phyloP scores from a whole-genome alignment of 1,284 basidiomycete genomes.

The Rhodofomes roseus region DNA sequence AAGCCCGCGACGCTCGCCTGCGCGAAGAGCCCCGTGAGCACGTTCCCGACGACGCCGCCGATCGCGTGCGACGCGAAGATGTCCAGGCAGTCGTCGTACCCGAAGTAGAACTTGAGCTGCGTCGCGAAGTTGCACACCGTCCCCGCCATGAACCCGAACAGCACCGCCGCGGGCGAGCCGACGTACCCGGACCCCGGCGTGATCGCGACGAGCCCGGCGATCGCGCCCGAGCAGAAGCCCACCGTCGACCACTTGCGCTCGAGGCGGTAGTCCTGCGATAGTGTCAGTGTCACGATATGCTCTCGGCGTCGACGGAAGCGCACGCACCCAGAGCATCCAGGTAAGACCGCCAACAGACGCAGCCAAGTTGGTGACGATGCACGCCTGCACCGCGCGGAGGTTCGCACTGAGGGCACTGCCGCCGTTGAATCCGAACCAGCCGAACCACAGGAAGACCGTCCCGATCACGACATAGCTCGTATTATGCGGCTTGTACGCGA shows the following conservation, averaged over 20 bases:
- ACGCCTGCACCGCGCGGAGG: conserved; percentile 84
- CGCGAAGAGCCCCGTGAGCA: conserved; percentile 85
- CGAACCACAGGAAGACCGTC: conserved; percentile 95
- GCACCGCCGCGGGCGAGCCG: conserved; percentile 78
- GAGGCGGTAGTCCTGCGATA: conserved; percentile 78
- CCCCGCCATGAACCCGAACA: conserved; percentile 84
- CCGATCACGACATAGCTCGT: conserved; percentile 89
- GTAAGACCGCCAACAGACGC: conserved; percentile 86
- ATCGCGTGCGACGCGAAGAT: conserved; percentile 90
- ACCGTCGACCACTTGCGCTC: conserved; percentile 93
- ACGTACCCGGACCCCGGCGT: conserved; percentile 92
- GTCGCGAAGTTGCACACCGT: conserved; percentile 92
- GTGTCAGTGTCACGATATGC: background rate
- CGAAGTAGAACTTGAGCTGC: conserved; percentile 81
- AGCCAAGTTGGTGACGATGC: conserved; percentile 90
- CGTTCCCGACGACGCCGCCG: conserved; percentile 86
- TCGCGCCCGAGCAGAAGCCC: conserved; percentile 95
- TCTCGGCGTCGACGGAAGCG: conserved; percentile 23
- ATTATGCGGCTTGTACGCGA: conserved; percentile 88
- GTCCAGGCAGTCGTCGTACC: conserved; percentile 81
- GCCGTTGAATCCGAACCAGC: conserved; percentile 96
- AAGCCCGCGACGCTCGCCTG: conserved; percentile 81
- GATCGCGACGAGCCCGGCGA: conserved; percentile 87
- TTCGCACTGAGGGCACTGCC: conserved; percentile 85
- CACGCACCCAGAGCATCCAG: conserved; percentile 83